phyloP scores from a whole-genome alignment of 768 basidiomycete species.

The Lactifluus volemus region DNA sequence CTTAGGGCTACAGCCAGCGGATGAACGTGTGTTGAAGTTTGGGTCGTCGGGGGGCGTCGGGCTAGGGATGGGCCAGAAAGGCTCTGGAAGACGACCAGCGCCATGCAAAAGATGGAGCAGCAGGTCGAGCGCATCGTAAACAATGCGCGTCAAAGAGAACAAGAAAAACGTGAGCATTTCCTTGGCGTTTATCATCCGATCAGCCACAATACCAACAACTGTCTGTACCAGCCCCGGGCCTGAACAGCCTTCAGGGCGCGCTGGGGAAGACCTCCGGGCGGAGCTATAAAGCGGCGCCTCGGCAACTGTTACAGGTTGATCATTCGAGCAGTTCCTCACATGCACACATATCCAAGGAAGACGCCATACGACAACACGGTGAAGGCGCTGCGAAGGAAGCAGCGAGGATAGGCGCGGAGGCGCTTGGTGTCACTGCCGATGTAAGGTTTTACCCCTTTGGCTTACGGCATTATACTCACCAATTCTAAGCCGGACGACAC shows the following conservation, averaged over 20 bases:
- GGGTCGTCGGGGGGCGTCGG: slow-evolving; percentile 78
- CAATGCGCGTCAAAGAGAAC: slow-evolving; percentile 78
- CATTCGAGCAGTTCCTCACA: slow-evolving; percentile 37
- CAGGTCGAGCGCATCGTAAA: slow-evolving; percentile 96
- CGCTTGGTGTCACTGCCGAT: slow-evolving; percentile 52
- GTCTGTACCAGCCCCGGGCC: slow-evolving; percentile 28
- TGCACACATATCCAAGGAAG: slow-evolving; percentile 46
- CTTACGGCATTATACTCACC: background rate
- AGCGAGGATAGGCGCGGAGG: slow-evolving; percentile 64
- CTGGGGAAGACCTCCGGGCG: slow-evolving; percentile 90
- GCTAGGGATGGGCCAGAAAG: slow-evolving; percentile 65
- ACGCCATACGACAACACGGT: slow-evolving; percentile 32
- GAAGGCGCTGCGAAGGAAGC: slow-evolving; percentile 63
- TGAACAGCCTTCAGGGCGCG: slow-evolving; percentile 82
- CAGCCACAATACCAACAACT: slow-evolving; percentile 9
- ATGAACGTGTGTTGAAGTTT: slow-evolving; percentile 80
- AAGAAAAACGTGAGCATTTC: slow-evolving; percentile 55
- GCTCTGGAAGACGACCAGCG: slow-evolving; percentile 66
- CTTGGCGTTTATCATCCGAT: slow-evolving; percentile 25
- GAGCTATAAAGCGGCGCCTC: slow-evolving; percentile 93
- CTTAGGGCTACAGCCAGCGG: slow-evolving; percentile 59
- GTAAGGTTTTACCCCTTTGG: slow-evolving; percentile 28
- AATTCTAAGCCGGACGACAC: slow-evolving; percentile 47
- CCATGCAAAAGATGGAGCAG: slow-evolving; percentile 88
- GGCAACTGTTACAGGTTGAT: slow-evolving; percentile 90